phyloP scores from a whole-genome alignment of 164 flowering plant species.

The Annona cherimola region DNA sequence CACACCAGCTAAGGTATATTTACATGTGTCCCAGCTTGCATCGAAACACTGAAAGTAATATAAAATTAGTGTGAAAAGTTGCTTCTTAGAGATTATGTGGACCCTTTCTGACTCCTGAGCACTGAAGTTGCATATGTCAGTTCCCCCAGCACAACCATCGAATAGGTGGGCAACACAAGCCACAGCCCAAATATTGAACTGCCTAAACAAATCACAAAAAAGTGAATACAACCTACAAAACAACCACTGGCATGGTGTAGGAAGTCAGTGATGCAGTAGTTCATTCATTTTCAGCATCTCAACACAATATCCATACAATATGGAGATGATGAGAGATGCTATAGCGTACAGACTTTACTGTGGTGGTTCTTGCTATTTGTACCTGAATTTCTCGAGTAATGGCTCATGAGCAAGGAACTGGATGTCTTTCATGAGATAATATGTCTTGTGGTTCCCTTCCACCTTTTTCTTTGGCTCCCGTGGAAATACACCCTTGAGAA shows the following conservation, averaged over 20 bases:
- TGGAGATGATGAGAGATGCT: neutral
- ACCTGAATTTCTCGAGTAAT: slow-evolving; percentile 49
- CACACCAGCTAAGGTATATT: no score
- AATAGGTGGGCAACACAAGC: no score
- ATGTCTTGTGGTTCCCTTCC: slow-evolving; percentile 86
- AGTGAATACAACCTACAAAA: no score
- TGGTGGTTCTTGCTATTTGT: slow-evolving; percentile 39
- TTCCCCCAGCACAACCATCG: no score
- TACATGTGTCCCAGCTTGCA: no score
- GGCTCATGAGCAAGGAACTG: slow-evolving; percentile 73
- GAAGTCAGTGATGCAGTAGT: neutral
- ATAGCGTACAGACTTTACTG: neutral
- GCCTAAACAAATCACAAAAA: no score
- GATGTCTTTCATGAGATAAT: slow-evolving; percentile 81
- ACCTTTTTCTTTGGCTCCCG: slow-evolving; percentile 91
- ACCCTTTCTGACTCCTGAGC: no score
- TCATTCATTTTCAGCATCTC: neutral
- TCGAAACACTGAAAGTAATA: no score
- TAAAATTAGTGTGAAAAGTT: no score
- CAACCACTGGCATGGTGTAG: neutral
- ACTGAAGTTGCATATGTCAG: no score
- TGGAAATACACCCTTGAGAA: slow-evolving; percentile 80
- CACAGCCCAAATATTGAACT: no score
- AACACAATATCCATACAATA: neutral
- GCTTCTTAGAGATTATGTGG: no score